Conservation (phyloP, 768 basidiomycete species). For the Hirschioporus abietinus region DNA sequence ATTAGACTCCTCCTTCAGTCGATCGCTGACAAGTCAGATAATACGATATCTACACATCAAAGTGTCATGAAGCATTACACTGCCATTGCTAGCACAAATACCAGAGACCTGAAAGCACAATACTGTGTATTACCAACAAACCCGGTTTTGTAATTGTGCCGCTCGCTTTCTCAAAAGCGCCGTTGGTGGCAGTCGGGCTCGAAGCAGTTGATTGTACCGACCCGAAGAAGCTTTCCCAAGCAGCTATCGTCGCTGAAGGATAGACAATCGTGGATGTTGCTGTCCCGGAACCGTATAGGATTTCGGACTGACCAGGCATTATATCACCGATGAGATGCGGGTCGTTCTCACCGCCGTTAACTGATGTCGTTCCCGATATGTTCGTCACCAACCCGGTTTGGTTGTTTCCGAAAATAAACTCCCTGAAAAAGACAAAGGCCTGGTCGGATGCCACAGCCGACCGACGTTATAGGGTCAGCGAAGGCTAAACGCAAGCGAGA, state of each 20-base stretch:
- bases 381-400: constrained; percentile 48
- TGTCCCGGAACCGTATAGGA: constrained; percentile 42
- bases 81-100: neutral
- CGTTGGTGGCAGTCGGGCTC: neutral
- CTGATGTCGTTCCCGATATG: constrained; percentile 20
- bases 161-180: neutral
- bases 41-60: neutral
- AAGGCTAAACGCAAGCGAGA: constrained; percentile 1
- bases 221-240: constrained; percentile 47
- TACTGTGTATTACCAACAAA: neutral
- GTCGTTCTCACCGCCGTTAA: constrained; percentile 46
- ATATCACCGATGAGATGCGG: constrained; percentile 37
- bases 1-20: neutral
- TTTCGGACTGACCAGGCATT: constrained; percentile 50
- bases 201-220: constrained; percentile 27
- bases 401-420: constrained; percentile 65
- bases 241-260: constrained; percentile 48
- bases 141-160: neutral
- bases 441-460: constrained; percentile 19
- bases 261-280: constrained; percentile 49
- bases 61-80: neutral
- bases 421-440: constrained; percentile 57
- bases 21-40: neutral
- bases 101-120: neutral
- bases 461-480: neutral